Base-by-base conservation (phyloP, 306 rosid species). In the Prinsepia uniflora region DNA sequence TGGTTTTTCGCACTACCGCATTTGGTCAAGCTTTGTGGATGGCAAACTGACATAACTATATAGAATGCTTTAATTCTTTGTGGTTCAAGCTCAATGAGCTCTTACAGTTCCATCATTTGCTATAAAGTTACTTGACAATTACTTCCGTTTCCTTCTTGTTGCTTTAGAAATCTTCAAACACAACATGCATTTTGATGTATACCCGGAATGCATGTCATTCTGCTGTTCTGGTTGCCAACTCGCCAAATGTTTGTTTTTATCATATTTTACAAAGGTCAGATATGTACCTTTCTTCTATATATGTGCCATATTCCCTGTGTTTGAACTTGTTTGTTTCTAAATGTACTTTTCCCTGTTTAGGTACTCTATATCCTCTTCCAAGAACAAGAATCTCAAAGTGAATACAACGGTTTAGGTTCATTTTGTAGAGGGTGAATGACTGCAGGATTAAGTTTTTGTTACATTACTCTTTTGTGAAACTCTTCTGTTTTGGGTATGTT, bases 361-460 rank as follows among this genome's bases (percentile, higher is more conserved):
- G 84, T 72, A 54, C 48, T 80, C 71, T 44, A 72, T 59, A 30
- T 30, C 36, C 67, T 41, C 55, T 59, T 52, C n/a, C n/a, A 20
- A 20, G 70, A 61, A 62, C 39, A 66, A 36, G 49, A 46, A 43
- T 68, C 61, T n/a, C 46, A 36, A 47, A 18, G 46, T 53, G 44
- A 60, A 39, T 53, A 10, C 55, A 36, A 36, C 42, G 43, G 47
- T 49, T 17, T 36, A 18, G 19, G 7, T 40, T 75, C 65, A 65
- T 57, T 56, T 63, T 68, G 78, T 30, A 24, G 53, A 67, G 78
- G 83, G 67, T 61, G 78, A 46, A 42, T 12, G 54, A 22, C 61
- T 10, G 44, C 10, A n/a, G 42, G 69, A 55, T 64, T 60, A 72
- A 73, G 62, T 20, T 72, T 47, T 3, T 55, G 64, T 65, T 73